Base-by-base conservation (phyloP, 73 alveolate species). In the Paramecium sexaurelia region DNA sequence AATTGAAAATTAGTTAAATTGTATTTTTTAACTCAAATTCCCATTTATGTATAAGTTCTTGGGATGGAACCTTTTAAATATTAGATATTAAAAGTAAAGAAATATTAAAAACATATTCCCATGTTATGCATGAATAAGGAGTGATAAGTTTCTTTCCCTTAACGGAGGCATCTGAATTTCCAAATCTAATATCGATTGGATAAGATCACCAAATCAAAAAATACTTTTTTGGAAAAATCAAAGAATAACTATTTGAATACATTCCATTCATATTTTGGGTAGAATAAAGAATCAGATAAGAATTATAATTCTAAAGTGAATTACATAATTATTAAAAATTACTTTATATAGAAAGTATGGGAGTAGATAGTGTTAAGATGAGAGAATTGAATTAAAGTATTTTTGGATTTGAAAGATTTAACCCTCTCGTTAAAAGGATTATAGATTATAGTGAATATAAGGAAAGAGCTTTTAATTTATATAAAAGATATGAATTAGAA, bases 181-280 rank as follows among this genome's bases (percentile, higher is more conserved):
- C 90, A 78, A 78, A 56, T 40, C 40, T 78, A 0, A 39, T 78
- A 41, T 78, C 90, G 0, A 19, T 78, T n/a, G 73, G 73, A 5
- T 11, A 78, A 45, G 73, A 78, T 45, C 68, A 78, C 22, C n/a
- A 20, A 39, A 45, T 78, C 1, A 41, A 78, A 19, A 78, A 78
- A 39, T 29, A 22, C 5, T 78, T 13, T 43, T 78, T 78, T 15
- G 73, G 75, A 20, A 78, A 37, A 36, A 43, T 45, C 5, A 37
- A 43, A 37, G 68, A 78, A 20, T 78, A 37, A 24, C 27, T 78
- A 22, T 78, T 78, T 24, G 90, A 78, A 22, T 78, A 39, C 22
- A 78, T 78, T 39, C 90, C 90, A 3, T 78, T 40, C 55, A 78
- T 78, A 10, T 78, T 37, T 78, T 78, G 90, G 90, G 90, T 78